Evolutionary conservation across 2,329 filamentous ascomycete genomes (phyloP).

Genomic region (Aspergillus nomiae): DNA sequence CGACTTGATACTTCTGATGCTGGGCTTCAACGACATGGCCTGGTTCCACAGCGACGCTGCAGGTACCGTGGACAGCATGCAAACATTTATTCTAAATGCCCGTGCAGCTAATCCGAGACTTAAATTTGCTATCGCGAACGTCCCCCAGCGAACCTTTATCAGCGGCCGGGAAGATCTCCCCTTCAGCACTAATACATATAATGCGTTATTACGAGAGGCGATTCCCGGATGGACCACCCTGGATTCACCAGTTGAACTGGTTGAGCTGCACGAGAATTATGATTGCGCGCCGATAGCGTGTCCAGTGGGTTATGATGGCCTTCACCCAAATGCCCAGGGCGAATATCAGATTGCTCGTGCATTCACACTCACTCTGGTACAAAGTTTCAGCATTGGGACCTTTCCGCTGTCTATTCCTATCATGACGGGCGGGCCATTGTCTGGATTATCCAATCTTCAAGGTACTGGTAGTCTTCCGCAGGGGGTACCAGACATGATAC

Average conservation of each 20-base stretch:
- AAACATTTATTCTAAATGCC: neutral
- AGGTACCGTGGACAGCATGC: constrained; percentile 1
- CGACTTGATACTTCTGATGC: constrained; percentile 4
- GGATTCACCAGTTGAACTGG: constrained; percentile 3
- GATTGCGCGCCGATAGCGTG: constrained; percentile 2
- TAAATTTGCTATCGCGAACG: constrained; percentile 7
- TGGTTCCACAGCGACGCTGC: constrained; percentile 5
- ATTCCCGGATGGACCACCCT: constrained; percentile 2
- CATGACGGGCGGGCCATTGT: neutral
- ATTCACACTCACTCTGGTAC: neutral
- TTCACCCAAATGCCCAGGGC: neutral
- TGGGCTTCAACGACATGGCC: constrained; percentile 12
- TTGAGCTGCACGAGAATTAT: constrained; percentile 4
- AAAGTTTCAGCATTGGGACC: neutral
- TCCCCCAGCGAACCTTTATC: constrained; percentile 6
- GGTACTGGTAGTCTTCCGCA: neutral
- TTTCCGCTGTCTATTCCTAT: neutral
- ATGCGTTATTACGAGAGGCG: neutral
- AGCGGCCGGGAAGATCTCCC: constrained; percentile 4
- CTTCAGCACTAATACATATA: constrained; percentile 6
- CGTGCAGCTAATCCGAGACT: constrained; percentile 1
- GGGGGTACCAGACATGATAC: neutral
- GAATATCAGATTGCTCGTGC: constrained; percentile 7
- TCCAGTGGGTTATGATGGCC: constrained; percentile 8
- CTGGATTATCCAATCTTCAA: neutral